Evolutionary conservation across 2,329 filamentous ascomycete genomes (phyloP).

Genomic region (Ophiobolus disseminans): DNA sequence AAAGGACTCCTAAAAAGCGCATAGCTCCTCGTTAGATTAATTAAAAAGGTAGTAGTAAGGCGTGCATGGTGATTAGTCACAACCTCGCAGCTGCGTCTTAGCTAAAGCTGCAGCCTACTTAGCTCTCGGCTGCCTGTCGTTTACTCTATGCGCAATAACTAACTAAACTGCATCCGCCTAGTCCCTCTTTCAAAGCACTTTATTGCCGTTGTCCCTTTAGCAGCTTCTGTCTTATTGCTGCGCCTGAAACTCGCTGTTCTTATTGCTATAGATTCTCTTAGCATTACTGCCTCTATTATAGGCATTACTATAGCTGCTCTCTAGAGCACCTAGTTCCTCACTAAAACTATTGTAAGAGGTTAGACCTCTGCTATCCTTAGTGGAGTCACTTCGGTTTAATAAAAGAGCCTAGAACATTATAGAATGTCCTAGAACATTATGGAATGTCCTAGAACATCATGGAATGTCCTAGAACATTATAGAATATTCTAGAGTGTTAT

Average conservation of each 20-base stretch:
- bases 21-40: neutral
- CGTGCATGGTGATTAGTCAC: neutral
- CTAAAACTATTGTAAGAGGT: conserved; percentile 6
- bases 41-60: neutral
- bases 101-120: neutral
- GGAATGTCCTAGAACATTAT: too few species aligned
- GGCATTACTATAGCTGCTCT: conserved; percentile 6
- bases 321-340: conserved; percentile 8
- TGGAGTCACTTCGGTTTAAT: too few species aligned
- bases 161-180: neutral
- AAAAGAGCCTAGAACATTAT: too few species aligned
- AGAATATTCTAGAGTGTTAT: too few species aligned
- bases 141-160: neutral
- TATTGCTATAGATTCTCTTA: neutral
- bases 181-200: neutral
- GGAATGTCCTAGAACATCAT: too few species aligned
- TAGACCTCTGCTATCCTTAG: too few species aligned
- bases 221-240: neutral
- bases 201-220: neutral
- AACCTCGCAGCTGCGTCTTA: neutral
- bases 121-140: neutral
- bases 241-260: neutral
- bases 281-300: conserved; percentile 3
- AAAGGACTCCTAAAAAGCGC: neutral
- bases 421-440: too few species aligned